Base-by-base conservation (phyloP, 2,329 filamentous ascomycete genomes). In the Nothophoma quercina region DNA sequence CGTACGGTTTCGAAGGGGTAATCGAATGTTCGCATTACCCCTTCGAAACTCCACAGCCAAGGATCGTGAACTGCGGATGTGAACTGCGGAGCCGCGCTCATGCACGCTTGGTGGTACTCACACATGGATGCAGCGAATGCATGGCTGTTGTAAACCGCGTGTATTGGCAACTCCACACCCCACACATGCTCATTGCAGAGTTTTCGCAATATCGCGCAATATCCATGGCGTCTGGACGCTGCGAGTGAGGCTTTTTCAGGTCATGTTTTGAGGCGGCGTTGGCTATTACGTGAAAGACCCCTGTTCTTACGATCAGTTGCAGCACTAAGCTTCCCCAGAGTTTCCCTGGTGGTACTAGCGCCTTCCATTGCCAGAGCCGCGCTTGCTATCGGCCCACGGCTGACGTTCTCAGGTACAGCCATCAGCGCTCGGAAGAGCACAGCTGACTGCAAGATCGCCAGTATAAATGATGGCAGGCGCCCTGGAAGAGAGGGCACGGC, bases 231-330 rank as follows among this genome's bases (percentile, higher is more conserved):
- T 32, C 33, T 46, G 42, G 42, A 35, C 7, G 42, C 45, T 48
- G 36, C 23, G 36, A 36, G n/a, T 60, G 57, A 58, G 59, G 55
- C 47, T 45, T 61, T 58, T 53, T 26, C 42, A 58, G 46, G 61
- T 61, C 58, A 58, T 55, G 49, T 18, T 49, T 57, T 32, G 40
- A 50, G 41, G 46, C 35, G 50, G 49, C 46, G 47, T 42, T 51
- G 26, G 43, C 42, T 53, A 69, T 68, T 69, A 68, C 63, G 64
- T 69, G 64, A 67, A 42, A n/a, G 19, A 21, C 12, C 9, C 9
- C 19, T 36, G 36, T 36, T 34, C 50, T 59, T 58, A 51, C 58
- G 55, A 59, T 60, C 60, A 56, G 53, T 45, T 56, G 52, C 59
- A 62, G 43, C 23, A n/a, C n/a, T n/a, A n/a, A n/a, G n/a, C n/a